These are phyloP conservation scores for Letharia columbiana DNA, from an alignment of 495 filamentous ascomycete species.

Conservation along the genomic window DNA sequence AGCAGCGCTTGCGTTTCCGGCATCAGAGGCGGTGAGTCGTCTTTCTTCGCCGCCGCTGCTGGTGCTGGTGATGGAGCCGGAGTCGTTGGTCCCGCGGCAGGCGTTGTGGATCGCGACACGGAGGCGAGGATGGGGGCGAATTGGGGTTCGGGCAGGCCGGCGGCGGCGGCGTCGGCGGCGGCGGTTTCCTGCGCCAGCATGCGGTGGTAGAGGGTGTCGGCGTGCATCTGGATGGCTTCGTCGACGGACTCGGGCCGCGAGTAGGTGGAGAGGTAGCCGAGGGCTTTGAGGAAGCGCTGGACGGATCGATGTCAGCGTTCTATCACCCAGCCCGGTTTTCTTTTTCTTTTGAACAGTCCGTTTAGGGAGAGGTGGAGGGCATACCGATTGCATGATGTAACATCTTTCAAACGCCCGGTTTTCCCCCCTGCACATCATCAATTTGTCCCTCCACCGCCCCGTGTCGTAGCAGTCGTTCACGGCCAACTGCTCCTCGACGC, in stretches of 20 bases:
- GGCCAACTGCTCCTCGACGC: conserved; percentile 70
- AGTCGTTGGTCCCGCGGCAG: conserved; percentile 17
- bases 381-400: conserved; percentile 69
- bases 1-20: conserved; percentile 20
- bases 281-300: conserved; percentile 75
- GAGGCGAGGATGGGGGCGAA: conserved; percentile 40
- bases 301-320: neutral
- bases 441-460: conserved; percentile 45
- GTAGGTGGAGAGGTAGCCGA: conserved; percentile 73
- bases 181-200: conserved; percentile 69
- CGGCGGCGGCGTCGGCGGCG: conserved; percentile 57
- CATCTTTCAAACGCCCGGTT: conserved; percentile 66
- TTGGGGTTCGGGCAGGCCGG: conserved; percentile 43
- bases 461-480: conserved; percentile 66
- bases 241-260: conserved; percentile 59
- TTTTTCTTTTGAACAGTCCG: too few species aligned
- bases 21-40: neutral
- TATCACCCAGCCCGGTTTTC: neutral
- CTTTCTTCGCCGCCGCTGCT: neutral
- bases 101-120: conserved; percentile 14
- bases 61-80: conserved; percentile 25
- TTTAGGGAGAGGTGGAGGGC: neutral
- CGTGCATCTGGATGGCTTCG: conserved; percentile 92
- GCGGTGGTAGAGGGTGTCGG: conserved; percentile 76
- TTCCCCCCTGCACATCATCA: conserved; percentile 68